These are phyloP conservation scores for Fusarium sp. DNA, from an alignment of 2,329 filamentous ascomycete species.

Conservation along the genomic window DNA sequence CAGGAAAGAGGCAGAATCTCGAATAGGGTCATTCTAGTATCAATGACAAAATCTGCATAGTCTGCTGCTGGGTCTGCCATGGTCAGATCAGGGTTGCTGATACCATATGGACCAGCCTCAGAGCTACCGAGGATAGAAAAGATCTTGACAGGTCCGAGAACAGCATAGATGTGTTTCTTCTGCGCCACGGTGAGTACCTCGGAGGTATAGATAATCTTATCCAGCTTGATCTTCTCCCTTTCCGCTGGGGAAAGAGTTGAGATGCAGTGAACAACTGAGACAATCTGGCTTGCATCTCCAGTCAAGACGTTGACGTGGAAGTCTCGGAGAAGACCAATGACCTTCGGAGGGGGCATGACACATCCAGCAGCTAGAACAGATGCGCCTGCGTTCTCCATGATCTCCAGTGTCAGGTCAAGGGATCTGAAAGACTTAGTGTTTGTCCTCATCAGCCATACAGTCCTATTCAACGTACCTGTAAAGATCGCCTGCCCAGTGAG, in stretches of 20 bases:
- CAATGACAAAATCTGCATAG: constrained; percentile 51
- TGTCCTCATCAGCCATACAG: background rate
- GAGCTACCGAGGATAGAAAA: constrained; percentile 54
- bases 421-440: constrained; percentile 37
- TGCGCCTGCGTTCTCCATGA: constrained; percentile 54
- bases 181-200: constrained; percentile 51
- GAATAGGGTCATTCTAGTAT: constrained; percentile 49
- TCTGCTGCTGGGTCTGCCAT: constrained; percentile 5
- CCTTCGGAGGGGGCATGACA: constrained; percentile 37
- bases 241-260: constrained; percentile 40
- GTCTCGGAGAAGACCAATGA: constrained; percentile 42
- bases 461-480: constrained; percentile 48
- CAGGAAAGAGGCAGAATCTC: constrained; percentile 49
- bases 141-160: constrained; percentile 49
- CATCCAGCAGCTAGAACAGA: constrained; percentile 51
- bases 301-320: constrained; percentile 51
- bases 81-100: constrained; percentile 45
- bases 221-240: constrained; percentile 43
- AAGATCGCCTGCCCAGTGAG: constrained; percentile 48
- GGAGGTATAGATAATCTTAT: constrained; percentile 57
- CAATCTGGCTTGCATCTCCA: constrained; percentile 52
- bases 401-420: constrained; percentile 52
- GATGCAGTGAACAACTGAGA: constrained; percentile 50
- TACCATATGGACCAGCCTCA: constrained; percentile 54
- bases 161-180: constrained; percentile 42